Percentiles rank a stretch among this genome's conserved stretches.
These are phyloP conservation scores for Suillus discolor DNA, from an alignment of 768 basidiomycete species.

Conservation along the genomic window DNA sequence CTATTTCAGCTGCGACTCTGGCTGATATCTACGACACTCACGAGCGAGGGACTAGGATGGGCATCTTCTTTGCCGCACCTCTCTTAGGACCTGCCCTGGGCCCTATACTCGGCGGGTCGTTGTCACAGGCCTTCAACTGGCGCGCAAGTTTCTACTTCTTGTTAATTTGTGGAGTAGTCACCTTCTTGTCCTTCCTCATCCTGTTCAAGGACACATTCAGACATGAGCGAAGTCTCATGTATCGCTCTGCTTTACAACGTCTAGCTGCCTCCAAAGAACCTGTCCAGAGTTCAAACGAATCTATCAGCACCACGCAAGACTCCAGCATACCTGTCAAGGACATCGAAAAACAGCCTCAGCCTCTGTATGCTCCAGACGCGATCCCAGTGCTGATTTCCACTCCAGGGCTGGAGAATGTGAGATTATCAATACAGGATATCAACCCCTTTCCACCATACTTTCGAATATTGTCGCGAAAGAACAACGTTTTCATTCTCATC, in stretches of 20 bases:
- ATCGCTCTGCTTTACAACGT: conserved; percentile 64
- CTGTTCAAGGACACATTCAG: conserved; percentile 85
- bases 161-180: conserved; percentile 57
- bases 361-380: conserved; percentile 29
- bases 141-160: conserved; percentile 85
- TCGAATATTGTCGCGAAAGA: conserved; percentile 56
- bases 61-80: conserved; percentile 78
- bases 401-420: conserved; percentile 37
- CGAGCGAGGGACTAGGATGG: conserved; percentile 80
- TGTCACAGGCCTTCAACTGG: conserved; percentile 75
- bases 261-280: conserved; percentile 32
- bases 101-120: conserved; percentile 68
- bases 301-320: conserved; percentile 14
- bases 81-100: conserved; percentile 78
- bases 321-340: neutral
- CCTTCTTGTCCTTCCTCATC: conserved; percentile 57
- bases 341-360: conserved; percentile 16
- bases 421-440: conserved; percentile 65
- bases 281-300: conserved; percentile 24
- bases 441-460: conserved; percentile 71
- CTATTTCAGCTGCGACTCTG: conserved; percentile 76
- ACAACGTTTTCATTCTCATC: conserved; percentile 67
- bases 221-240: conserved; percentile 77
- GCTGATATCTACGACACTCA: conserved; percentile 77
- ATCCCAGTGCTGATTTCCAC: conserved; percentile 15